phyloP scores from a whole-genome alignment of 768 basidiomycete genomes.

The Hemileccinum impolitum region DNA sequence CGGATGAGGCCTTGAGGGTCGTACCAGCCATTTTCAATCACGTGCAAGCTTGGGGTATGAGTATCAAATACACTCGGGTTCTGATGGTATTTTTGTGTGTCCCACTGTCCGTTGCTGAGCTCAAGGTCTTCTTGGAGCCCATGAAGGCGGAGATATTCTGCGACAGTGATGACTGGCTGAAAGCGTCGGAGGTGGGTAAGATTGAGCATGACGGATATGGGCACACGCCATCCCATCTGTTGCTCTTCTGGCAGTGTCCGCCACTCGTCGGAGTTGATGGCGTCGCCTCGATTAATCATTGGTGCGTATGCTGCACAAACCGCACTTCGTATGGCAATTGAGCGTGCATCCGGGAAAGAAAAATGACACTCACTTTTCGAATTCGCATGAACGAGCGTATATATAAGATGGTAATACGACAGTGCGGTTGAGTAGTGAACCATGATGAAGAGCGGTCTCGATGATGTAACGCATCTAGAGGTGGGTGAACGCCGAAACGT shows the following conservation, averaged over 20 bases:
- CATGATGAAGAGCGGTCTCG: constrained; percentile 42
- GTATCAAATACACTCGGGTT: constrained; percentile 27
- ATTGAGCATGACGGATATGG: constrained; percentile 40
- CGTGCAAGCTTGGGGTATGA: constrained; percentile 26
- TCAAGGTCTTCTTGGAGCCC: constrained; percentile 33
- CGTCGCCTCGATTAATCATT: constrained; percentile 46
- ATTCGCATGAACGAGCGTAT: constrained; percentile 45
- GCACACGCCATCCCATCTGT: constrained; percentile 36
- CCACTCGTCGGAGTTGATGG: constrained; percentile 42
- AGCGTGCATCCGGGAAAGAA: not conserved
- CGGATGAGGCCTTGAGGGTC: constrained; percentile 36
- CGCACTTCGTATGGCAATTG: constrained; percentile 14
- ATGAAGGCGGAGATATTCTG: constrained; percentile 44
- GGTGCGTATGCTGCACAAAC: constrained; percentile 40
- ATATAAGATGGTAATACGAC: constrained; percentile 43
- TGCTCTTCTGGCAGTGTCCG: constrained; percentile 34
- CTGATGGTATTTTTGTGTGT: constrained; percentile 32
- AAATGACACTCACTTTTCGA: constrained; percentile 15
- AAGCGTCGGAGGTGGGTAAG: constrained; percentile 36
- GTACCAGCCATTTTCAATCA: constrained; percentile 40
- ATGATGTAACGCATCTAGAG: constrained; percentile 47
- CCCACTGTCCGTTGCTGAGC: constrained; percentile 38
- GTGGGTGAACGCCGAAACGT: constrained; percentile 1
- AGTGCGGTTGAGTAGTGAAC: constrained; percentile 41
- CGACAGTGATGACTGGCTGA: constrained; percentile 39